Percentiles rank a stretch among this genome's conserved stretches.
These are phyloP conservation scores for Kluyveromyces sp. DNA, from an alignment of 1,139 yeast genomes.

Conservation along the genomic window DNA sequence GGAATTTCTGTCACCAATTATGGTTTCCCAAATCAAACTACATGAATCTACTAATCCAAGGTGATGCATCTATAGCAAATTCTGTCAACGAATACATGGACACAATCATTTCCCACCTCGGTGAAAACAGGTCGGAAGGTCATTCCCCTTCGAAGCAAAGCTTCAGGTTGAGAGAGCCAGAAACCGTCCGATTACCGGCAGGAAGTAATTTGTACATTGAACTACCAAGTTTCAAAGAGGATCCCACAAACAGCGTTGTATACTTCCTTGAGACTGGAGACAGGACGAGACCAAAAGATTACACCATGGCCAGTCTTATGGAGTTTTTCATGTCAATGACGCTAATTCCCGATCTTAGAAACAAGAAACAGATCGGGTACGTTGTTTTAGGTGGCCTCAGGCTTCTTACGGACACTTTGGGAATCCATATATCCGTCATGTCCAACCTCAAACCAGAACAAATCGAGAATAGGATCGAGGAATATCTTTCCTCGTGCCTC, in stretches of 20 bases:
- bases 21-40: constrained; percentile 29
- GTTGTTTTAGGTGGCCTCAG: constrained; percentile 49
- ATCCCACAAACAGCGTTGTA: constrained; percentile 44
- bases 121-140: background rate
- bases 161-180: constrained; percentile 21
- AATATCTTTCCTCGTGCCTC: constrained; percentile 37
- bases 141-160: background rate
- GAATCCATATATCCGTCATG: constrained; percentile 48
- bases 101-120: constrained; percentile 19
- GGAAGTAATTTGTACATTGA: constrained; percentile 35
- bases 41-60: constrained; percentile 43
- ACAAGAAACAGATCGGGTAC: constrained; percentile 52
- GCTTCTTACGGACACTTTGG: constrained; percentile 44
- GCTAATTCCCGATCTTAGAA: constrained; percentile 43
- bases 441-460: constrained; percentile 38
- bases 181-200: constrained; percentile 35
- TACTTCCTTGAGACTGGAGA: constrained; percentile 51
- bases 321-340: constrained; percentile 39
- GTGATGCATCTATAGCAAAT: constrained; percentile 36
- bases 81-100: constrained; percentile 22
- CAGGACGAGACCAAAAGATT: constrained; percentile 32
- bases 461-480: constrained; percentile 41
- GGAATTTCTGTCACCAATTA: constrained; percentile 26
- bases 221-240: constrained; percentile 34
- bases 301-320: constrained; percentile 40